A percentile compares a stretch with the other conserved stretches of the same genome.
phyloP scores from a whole-genome alignment of 129 eudicot genomes.

The Kitagawia praeruptora region DNA sequence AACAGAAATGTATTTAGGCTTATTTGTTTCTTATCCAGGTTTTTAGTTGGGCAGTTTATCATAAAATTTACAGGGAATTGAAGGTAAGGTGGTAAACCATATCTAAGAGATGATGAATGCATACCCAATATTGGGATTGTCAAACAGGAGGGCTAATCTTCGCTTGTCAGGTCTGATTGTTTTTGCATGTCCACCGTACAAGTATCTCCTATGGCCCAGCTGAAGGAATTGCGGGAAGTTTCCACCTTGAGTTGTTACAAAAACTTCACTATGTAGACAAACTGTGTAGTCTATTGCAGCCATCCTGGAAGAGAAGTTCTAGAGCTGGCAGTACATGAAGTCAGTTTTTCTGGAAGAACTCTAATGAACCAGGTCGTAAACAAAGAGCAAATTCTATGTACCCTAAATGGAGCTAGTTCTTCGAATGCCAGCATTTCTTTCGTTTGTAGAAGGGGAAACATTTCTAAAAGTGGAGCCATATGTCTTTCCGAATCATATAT shows the following conservation, averaged over 20 bases:
- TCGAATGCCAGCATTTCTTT: constrained; percentile 85
- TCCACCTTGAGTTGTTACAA: constrained; percentile 98
- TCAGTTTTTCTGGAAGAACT: not conserved
- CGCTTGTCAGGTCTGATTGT: constrained; percentile 95
- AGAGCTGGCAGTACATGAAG: constrained; percentile 25
- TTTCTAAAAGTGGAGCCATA: constrained; percentile 84
- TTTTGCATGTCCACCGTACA: constrained; percentile 88
- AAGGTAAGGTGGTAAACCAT: not conserved
- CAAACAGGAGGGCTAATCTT: constrained; percentile 67
- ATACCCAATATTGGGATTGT: constrained; percentile 83
- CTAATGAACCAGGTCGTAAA: not conserved
- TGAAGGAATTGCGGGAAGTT: constrained; percentile 91
- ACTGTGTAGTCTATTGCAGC: constrained; percentile 99
- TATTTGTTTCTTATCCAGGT: not conserved
- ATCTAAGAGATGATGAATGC: constrained; percentile 15
- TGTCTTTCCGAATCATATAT: constrained; percentile 83
- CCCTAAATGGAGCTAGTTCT: constrained; percentile 84
- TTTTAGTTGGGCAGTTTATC: not conserved
- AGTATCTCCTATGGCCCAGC: constrained; percentile 90
- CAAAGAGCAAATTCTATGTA: constrained; percentile 9
- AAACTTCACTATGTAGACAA: constrained; percentile 96
- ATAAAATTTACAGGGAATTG: not conserved
- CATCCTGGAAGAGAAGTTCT: constrained; percentile 97
- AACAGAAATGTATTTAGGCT: not conserved
- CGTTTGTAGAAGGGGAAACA: constrained; percentile 94